Evolutionary conservation across 495 filamentous ascomycete genomes (phyloP).

Genomic region (Penicillium dipodomyicola): DNA sequence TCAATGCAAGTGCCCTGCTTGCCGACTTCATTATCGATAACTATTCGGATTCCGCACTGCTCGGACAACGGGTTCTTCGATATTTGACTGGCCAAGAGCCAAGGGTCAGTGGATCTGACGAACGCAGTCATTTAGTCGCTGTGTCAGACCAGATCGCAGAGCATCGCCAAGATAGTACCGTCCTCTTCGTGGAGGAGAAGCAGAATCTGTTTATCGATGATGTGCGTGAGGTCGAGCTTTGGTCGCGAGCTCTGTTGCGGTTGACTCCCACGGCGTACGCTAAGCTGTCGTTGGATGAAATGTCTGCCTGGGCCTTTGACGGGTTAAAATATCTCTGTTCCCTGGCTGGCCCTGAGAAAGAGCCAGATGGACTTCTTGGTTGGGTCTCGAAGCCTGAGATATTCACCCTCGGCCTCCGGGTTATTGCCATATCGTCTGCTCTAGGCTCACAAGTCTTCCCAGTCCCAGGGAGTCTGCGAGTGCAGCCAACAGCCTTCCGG

Average conservation of each 20-base stretch:
- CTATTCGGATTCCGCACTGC: slow-evolving; percentile 36
- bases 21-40: slow-evolving; percentile 38
- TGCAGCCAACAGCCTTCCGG: background rate
- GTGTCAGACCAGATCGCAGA: slow-evolving; percentile 48
- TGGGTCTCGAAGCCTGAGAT: slow-evolving; percentile 71
- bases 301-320: slow-evolving; percentile 54
- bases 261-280: slow-evolving; percentile 29
- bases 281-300: slow-evolving; percentile 22
- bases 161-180: slow-evolving; percentile 59
- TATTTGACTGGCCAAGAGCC: slow-evolving; percentile 33
- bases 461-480: slow-evolving; percentile 18
- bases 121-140: slow-evolving; percentile 20
- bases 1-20: slow-evolving; percentile 50
- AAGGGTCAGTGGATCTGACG: slow-evolving; percentile 25
- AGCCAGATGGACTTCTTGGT: slow-evolving; percentile 63
- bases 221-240: slow-evolving; percentile 63
- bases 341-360: slow-evolving; percentile 23
- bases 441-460: slow-evolving; percentile 42
- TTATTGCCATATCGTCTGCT: slow-evolving; percentile 45
- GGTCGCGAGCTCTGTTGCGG: slow-evolving; percentile 51
- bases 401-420: slow-evolving; percentile 63
- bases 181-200: slow-evolving; percentile 83
- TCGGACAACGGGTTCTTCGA: slow-evolving; percentile 30
- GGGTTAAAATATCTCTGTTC: slow-evolving; percentile 51
- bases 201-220: slow-evolving; percentile 88